Conservation (phyloP, 345 rosid species). For the Heritiera littoralis region DNA sequence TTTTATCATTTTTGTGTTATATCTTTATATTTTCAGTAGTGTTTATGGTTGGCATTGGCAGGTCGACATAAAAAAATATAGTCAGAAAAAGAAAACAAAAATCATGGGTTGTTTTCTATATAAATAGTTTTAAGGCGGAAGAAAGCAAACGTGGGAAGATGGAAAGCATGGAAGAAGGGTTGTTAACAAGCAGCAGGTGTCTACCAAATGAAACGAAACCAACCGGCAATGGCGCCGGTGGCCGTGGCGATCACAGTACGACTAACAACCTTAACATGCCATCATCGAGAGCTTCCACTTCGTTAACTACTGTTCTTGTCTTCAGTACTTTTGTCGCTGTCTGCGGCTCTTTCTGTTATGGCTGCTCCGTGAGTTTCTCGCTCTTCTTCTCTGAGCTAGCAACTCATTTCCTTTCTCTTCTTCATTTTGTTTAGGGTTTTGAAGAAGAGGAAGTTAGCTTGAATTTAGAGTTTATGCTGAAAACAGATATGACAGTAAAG, state of each 20-base stretch:
- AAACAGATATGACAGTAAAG: no score
- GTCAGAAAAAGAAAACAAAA: no score
- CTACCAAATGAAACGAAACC: conserved; percentile 2
- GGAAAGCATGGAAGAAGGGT: conserved; percentile 2
- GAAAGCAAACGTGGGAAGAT: not conserved
- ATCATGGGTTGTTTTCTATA: no score
- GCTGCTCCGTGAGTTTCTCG: conserved; percentile 48
- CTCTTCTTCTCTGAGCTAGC: not conserved
- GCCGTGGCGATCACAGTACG: no score
- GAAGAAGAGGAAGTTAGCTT: no score
- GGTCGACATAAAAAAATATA: no score
- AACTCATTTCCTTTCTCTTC: not conserved
- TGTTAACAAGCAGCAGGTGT: conserved; percentile 23
- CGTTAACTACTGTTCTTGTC: conserved; percentile 36
- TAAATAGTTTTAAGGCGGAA: not conserved
- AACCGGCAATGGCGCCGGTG: not conserved
- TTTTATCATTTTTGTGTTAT: no score
- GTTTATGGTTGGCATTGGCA: no score
- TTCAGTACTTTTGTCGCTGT: conserved; percentile 55
- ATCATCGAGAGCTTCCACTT: conserved; percentile 12
- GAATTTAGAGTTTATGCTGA: no score
- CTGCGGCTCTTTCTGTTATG: conserved; percentile 51
- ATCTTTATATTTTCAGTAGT: no score
- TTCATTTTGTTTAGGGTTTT: not conserved
- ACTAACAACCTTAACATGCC: not conserved